Evolutionary conservation across 2,329 filamentous ascomycete genomes (phyloP).

Genomic region (Ophiostoma perfectum): DNA sequence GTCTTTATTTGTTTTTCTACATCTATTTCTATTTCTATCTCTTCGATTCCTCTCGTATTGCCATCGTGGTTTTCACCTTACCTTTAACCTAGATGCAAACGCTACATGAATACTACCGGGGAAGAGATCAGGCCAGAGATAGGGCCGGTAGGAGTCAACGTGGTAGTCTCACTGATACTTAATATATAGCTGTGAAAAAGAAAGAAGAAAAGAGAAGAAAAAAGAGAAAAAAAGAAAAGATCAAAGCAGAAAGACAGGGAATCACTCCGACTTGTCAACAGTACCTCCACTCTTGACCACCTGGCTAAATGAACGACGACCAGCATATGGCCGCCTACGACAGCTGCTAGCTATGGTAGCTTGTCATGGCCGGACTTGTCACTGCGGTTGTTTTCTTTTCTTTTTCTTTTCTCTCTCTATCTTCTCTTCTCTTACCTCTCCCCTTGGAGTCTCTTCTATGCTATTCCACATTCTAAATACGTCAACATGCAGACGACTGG

Average conservation of each 20-base stretch:
- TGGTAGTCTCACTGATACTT: too few relatives aligned
- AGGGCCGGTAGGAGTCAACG: too few relatives aligned
- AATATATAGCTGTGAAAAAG: too few relatives aligned
- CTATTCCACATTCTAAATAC: too few relatives aligned
- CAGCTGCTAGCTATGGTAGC: neutral
- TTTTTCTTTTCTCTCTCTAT: conserved; percentile 22
- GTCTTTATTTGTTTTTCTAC: neutral
- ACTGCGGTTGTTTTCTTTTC: neutral
- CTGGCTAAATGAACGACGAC: neutral
- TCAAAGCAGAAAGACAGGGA: neutral
- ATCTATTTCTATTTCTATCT: neutral
- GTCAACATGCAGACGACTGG: neutral
- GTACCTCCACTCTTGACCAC: neutral
- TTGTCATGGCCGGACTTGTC: too few relatives aligned
- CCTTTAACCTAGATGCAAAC: too few relatives aligned
- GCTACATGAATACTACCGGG: too few relatives aligned
- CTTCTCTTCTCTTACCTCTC: neutral
- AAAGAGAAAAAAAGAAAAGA: neutral
- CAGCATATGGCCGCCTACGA: neutral
- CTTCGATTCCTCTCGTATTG: neutral
- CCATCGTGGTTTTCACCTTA: too few relatives aligned
- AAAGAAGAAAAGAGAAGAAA: too few relatives aligned
- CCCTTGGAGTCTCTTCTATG: too few relatives aligned
- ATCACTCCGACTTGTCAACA: neutral
- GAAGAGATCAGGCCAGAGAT: too few relatives aligned